Evolutionary conservation across 495 filamentous ascomycete species (phyloP), one percentile per base, ranked within the genome.

Genomic region (Friedmanniomyces endolithicus): DNA sequence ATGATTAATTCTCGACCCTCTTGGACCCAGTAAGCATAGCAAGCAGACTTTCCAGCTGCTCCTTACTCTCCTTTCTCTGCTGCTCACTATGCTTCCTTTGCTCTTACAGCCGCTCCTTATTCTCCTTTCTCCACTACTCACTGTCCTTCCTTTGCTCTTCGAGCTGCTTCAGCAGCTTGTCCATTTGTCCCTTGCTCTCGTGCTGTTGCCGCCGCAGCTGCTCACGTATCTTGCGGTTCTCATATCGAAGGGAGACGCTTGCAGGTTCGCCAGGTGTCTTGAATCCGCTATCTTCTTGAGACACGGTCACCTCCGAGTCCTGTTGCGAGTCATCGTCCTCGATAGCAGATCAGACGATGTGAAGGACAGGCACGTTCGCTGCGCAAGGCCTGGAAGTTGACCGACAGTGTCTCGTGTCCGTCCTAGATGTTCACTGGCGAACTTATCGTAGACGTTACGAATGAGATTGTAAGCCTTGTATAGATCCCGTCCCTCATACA

Each of bases 401-500:
- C 29, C 20, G 16, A 55, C 52, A 33, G 52, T 43, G 11, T 48
- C 25, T 16, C 46, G 44, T 22, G 48, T 55, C 24, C 41, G 16
- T 23, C 19, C 33, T 16, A 46, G 52, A 39, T 55, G 52, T 48
- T 48, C 24, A 37, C 25, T 7, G 23, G 43, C 52, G 23, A 55
- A 55, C 25, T 55, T 23, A 11, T 55, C 41, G 19, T 48, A 55
- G 16, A 55, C n/a, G 11, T 55, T 48, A 6, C 24, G 12, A 22
- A 39, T 27, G 52, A 55, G 48, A 39, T 48, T 55, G 35, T 48
- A 55, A 24, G 43, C 43, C 19, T 24, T 48, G 43, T 41, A 35
- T n/a, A 41, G 48, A 16, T 55, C 25, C 43, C n/a, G 34, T 22
- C 43, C 52, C 14, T 39, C 43, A 25, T 48, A 48, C 16, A 39